A percentile compares a stretch with the other conserved stretches of the same genome.
Evolutionary conservation across 2,329 filamentous ascomycete genomes (phyloP).

Genomic region (Sporothrix schenckii): DNA sequence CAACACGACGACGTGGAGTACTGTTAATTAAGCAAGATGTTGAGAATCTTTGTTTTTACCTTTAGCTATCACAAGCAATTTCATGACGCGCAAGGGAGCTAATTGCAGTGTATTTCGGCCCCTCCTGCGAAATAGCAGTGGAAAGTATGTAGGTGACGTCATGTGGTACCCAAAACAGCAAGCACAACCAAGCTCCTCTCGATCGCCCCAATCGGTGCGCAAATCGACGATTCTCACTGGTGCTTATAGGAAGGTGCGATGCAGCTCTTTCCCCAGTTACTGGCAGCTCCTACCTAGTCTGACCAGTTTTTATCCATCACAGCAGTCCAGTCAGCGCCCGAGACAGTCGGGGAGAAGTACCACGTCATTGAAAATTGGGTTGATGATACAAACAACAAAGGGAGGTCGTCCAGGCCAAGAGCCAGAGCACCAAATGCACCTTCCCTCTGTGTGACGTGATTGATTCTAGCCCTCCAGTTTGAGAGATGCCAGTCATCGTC

Average conservation of each 20-base stretch:
- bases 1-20: not conserved
- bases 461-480: slow-evolving; percentile 28
- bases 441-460: slow-evolving; percentile 34
- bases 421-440: not conserved
- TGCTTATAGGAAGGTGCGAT: slow-evolving; percentile 25
- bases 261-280: slow-evolving; percentile 11
- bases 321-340: slow-evolving; percentile 24
- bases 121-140: not conserved
- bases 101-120: not conserved
- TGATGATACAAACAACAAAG: slow-evolving; percentile 19
- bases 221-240: slow-evolving; percentile 19
- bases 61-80: slow-evolving; percentile 11
- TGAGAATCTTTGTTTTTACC: no score
- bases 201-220: slow-evolving; percentile 21
- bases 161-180: slow-evolving; percentile 23
- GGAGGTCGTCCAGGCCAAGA: not conserved
- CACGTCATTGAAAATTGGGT: not conserved
- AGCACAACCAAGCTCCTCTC: slow-evolving; percentile 20
- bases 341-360: not conserved
- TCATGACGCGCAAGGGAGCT: slow-evolving; percentile 17
- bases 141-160: slow-evolving; percentile 26
- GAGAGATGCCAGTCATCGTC: slow-evolving; percentile 1
- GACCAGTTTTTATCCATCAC: not conserved
- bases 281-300: not conserved
- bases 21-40: no score